phyloP scores from a whole-genome alignment of 768 basidiomycete species.

The Exidia glandulosa region DNA sequence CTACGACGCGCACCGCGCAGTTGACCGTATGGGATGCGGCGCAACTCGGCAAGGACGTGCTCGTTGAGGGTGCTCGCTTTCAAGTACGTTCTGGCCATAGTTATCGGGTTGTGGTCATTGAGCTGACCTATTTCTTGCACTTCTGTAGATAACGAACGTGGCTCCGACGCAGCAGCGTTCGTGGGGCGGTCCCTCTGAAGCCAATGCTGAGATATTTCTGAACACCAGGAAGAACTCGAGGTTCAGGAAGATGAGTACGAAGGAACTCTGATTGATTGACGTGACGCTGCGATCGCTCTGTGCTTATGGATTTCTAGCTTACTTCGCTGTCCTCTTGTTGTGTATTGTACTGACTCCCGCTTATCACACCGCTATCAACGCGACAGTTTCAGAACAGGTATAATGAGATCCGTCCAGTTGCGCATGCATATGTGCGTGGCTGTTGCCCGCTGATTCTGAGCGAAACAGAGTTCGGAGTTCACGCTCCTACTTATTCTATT shows the following conservation, averaged over 20 bases:
- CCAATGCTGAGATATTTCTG: conserved; percentile 59
- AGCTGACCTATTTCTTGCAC: not conserved
- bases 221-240: conserved; percentile 53
- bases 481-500: no score
- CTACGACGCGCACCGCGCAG: conserved; percentile 52
- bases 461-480: no score
- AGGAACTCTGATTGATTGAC: no score
- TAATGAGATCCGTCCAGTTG: no score
- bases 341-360: no score
- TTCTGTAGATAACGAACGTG: conserved; percentile 51
- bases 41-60: conserved; percentile 39
- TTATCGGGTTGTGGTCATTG: not conserved
- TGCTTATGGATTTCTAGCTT: no score
- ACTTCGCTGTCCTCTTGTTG: no score
- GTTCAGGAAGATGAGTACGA: conserved; percentile 16
- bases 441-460: no score
- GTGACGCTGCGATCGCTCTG: no score
- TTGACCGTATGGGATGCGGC: conserved; percentile 78
- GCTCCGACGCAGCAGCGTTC: conserved; percentile 54
- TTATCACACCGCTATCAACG: no score
- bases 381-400: no score
- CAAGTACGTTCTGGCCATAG: conserved; percentile 2
- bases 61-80: conserved; percentile 1
- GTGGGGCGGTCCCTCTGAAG: conserved; percentile 55
- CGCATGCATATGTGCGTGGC: no score